Percentiles rank a stretch among this genome's conserved stretches.
Evolutionary conservation across 352 stramenopile species (phyloP).

Genomic region (Phytopythium kandeliae): DNA sequence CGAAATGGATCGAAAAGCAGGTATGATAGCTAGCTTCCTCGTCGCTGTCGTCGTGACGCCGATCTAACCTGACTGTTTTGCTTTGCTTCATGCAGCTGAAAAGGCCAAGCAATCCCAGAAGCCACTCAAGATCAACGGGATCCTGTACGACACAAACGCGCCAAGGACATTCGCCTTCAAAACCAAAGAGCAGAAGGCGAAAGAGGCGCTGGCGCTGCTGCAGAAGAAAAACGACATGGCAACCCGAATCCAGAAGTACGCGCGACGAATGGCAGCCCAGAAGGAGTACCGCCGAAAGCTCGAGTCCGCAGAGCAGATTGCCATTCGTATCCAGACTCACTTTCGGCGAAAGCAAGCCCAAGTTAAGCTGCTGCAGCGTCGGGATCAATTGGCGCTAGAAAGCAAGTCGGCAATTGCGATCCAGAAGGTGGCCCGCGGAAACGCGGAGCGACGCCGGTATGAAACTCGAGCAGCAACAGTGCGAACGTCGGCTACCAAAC

Average conservation of each 20-base stretch:
- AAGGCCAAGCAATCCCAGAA: slow-evolving; percentile 32
- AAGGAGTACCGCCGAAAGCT: slow-evolving; percentile 19
- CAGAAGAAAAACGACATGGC: slow-evolving; percentile 38
- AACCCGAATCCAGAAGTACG: slow-evolving; percentile 30
- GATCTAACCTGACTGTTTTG: not conserved
- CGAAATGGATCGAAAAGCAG: slow-evolving; percentile 57
- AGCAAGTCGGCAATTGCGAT: slow-evolving; percentile 24
- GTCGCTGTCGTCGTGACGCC: not conserved
- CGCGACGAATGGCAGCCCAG: slow-evolving; percentile 34
- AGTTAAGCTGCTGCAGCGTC: slow-evolving; percentile 17
- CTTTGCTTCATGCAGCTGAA: slow-evolving; percentile 14
- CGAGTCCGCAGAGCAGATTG: slow-evolving; percentile 21
- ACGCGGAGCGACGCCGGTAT: slow-evolving; percentile 27
- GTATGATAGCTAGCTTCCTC: slow-evolving; percentile 9
- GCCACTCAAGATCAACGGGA: slow-evolving; percentile 29
- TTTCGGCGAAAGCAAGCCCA: slow-evolving; percentile 28
- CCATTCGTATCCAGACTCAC: slow-evolving; percentile 24
- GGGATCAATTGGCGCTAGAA: slow-evolving; percentile 17
- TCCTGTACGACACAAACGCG: slow-evolving; percentile 15
- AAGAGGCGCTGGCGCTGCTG: slow-evolving; percentile 10
- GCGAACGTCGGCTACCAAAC: slow-evolving; percentile 20
- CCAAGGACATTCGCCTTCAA: slow-evolving; percentile 12
- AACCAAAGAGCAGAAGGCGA: slow-evolving; percentile 23
- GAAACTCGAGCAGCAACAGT: slow-evolving; percentile 13
- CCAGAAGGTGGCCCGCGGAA: slow-evolving; percentile 32